Percentiles rank a stretch among this genome's conserved stretches.
Conservation (phyloP, 2,329 filamentous ascomycete genomes). For the Tolypocladium paradoxum region DNA sequence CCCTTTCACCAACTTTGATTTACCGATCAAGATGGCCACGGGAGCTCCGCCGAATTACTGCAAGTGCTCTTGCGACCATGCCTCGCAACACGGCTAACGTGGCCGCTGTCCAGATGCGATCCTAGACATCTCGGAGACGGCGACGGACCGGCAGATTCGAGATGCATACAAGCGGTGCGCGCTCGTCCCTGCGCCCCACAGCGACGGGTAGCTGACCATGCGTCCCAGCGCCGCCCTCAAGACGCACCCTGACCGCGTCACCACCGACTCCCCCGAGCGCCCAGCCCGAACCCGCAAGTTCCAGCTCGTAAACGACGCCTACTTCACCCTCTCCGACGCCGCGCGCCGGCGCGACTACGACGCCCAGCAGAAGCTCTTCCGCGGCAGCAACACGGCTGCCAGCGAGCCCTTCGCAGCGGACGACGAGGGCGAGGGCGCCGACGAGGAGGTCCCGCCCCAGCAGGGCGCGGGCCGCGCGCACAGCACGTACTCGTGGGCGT, state of each 20-base stretch:
- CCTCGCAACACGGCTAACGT: background rate
- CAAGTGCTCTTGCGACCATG: conserved; percentile 20
- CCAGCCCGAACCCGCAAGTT: conserved; percentile 73
- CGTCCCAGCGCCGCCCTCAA: conserved; percentile 65
- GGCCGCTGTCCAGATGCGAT: conserved; percentile 47
- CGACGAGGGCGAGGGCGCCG: conserved; percentile 24
- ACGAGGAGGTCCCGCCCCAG: conserved; percentile 27
- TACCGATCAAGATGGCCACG: conserved; percentile 19
- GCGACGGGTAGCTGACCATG: background rate
- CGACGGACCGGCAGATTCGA: conserved; percentile 73
- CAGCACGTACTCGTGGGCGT: conserved; percentile 67
- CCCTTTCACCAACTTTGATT: background rate
- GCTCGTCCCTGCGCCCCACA: background rate
- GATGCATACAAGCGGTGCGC: conserved; percentile 83
- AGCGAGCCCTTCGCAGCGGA: conserved; percentile 36
- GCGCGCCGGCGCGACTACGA: conserved; percentile 76
- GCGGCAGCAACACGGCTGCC: conserved; percentile 1
- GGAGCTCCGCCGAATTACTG: conserved; percentile 47
- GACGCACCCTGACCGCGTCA: conserved; percentile 86
- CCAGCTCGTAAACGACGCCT: conserved; percentile 86
- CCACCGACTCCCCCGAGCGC: conserved; percentile 74
- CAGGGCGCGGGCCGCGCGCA: conserved; percentile 25
- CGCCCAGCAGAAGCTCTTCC: conserved; percentile 37
- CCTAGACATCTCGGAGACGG: conserved; percentile 62
- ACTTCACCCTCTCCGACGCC: conserved; percentile 79